A percentile compares a stretch with the other conserved stretches of the same genome.
These are phyloP conservation scores for Calonectria crousiana DNA, from an alignment of 2,329 filamentous ascomycete genomes.

Conservation along the genomic window DNA sequence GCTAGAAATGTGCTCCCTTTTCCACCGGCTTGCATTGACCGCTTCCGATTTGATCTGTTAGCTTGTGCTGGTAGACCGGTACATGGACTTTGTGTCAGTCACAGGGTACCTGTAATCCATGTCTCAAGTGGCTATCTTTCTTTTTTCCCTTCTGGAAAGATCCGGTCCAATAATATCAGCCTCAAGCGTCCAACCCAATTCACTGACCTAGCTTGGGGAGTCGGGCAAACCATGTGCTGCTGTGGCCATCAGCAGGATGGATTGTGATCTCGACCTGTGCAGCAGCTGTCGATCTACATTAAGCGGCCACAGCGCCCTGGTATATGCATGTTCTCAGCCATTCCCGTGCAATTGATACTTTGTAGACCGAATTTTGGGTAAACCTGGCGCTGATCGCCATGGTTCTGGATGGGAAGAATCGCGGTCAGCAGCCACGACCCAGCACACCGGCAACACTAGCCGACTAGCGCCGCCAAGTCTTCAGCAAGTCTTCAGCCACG, in stretches of 20 bases:
- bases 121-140: neutral
- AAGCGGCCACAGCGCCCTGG: neutral
- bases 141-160: neutral
- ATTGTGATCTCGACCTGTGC: neutral
- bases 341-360: neutral
- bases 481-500: neutral
- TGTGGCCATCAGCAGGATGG: neutral
- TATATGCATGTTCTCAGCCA: neutral
- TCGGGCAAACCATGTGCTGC: neutral
- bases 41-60: neutral
- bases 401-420: neutral
- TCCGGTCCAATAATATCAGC: neutral
- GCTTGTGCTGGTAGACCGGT: neutral
- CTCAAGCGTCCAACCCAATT: neutral
- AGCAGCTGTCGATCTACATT: neutral
- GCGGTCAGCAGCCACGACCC: conserved; percentile 7
- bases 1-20: neutral
- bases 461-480: neutral
- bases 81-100: neutral
- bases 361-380: neutral
- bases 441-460: neutral
- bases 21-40: neutral
- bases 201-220: neutral
- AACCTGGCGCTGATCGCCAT: neutral
- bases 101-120: neutral